A percentile compares a stretch with the other conserved stretches of the same genome.
phyloP scores from a whole-genome alignment of 208 protist species.

The Leishmania tropica region DNA sequence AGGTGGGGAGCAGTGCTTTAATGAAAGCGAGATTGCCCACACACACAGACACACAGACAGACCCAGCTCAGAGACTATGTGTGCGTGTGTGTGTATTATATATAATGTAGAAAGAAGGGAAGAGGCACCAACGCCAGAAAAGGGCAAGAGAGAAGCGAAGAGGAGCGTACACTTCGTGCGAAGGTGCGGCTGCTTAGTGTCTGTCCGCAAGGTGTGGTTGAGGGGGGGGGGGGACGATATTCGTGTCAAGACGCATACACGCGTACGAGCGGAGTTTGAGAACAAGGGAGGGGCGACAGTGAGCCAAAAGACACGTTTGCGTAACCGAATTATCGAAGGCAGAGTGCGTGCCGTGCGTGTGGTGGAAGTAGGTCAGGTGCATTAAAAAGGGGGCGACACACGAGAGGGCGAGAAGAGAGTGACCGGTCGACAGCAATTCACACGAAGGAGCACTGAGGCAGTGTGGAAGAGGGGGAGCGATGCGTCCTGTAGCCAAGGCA shows the following conservation, averaged over 20 bases:
- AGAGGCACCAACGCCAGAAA: background rate
- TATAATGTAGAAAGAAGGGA: background rate
- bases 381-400: too few species aligned
- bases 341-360: background rate
- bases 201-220: background rate
- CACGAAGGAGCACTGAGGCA: background rate
- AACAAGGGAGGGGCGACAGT: too few species aligned
- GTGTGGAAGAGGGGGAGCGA: background rate
- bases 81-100: background rate
- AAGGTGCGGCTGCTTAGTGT: background rate
- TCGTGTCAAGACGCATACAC: background rate
- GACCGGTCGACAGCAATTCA: background rate
- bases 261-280: background rate
- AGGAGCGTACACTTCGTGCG: background rate
- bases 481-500: background rate
- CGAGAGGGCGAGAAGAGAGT: background rate
- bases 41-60: background rate
- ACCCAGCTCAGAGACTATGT: background rate
- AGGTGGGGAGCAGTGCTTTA: background rate
- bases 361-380: background rate
- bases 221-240: too few species aligned
- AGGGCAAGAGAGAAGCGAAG: background rate
- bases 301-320: too few species aligned
- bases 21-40: constrained; percentile 7
- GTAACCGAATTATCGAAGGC: background rate